Conservation (phyloP, 768 basidiomycete genomes). For the Termitomyces sp. region DNA sequence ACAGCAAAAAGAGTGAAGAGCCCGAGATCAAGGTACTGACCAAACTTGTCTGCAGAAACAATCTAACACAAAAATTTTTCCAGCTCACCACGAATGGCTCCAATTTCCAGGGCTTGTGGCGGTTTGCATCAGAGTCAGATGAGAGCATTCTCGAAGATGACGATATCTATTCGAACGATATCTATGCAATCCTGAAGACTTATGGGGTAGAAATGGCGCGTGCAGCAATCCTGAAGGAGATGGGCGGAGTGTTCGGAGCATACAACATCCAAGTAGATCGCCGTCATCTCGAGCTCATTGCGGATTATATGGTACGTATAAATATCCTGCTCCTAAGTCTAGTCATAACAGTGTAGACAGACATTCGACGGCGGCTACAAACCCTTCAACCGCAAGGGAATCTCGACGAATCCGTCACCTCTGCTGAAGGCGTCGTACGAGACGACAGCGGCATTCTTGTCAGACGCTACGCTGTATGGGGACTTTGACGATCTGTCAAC, state of each 20-base stretch:
- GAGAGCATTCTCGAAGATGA: slow-evolving; percentile 69
- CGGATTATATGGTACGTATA: slow-evolving; percentile 94
- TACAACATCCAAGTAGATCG: slow-evolving; percentile 96
- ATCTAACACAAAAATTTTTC: slow-evolving; percentile 6
- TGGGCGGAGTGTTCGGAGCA: slow-evolving; percentile 85
- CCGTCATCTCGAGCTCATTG: slow-evolving; percentile 93
- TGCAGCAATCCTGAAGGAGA: slow-evolving; percentile 83
- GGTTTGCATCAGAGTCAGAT: slow-evolving; percentile 46
- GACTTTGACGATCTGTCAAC: slow-evolving; percentile 92
- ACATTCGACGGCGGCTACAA: slow-evolving; percentile 98
- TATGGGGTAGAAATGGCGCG: slow-evolving; percentile 98
- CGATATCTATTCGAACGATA: slow-evolving; percentile 89
- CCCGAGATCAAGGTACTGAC: slow-evolving; percentile 41
- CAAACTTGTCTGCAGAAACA: background rate
- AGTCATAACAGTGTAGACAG: slow-evolving; percentile 32
- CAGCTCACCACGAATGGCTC: slow-evolving; percentile 90
- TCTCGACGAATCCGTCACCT: slow-evolving; percentile 90
- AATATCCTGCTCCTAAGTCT: background rate
- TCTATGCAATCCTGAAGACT: slow-evolving; percentile 83
- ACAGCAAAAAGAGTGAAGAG: slow-evolving; percentile 44
- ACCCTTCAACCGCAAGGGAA: slow-evolving; percentile 95
- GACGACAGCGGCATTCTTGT: slow-evolving; percentile 89
- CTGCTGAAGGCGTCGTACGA: slow-evolving; percentile 97
- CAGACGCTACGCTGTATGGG: slow-evolving; percentile 90
- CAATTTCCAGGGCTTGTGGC: slow-evolving; percentile 88